Evolutionary conservation across 78 protist species (phyloP).

Genomic region (Dictyostelium capitatum): DNA sequence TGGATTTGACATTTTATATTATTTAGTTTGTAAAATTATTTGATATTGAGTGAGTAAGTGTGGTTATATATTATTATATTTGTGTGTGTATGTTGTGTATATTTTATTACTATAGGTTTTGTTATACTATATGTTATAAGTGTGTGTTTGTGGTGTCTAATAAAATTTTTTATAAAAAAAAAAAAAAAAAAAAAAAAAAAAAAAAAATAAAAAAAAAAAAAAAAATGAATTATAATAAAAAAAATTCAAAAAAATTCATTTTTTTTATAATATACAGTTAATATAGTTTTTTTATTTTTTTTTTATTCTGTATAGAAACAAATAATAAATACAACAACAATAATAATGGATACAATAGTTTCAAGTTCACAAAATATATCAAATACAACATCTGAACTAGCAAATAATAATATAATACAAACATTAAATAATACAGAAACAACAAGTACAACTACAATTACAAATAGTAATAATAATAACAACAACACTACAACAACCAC

Average conservation of each 20-base stretch:
- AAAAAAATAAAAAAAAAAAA: neutral
- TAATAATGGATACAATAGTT: neutral
- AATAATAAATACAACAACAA: neutral
- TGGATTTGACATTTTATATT: slow-evolving; percentile 1
- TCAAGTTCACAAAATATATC: neutral
- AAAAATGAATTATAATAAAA: neutral
- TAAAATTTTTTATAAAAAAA: too few species aligned
- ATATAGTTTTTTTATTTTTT: neutral
- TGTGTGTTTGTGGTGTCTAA: neutral
- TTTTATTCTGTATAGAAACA: neutral
- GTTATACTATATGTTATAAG: too few species aligned
- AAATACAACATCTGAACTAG: neutral
- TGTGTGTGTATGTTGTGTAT: too few species aligned
- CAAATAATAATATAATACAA: neutral
- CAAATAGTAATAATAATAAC: too few species aligned
- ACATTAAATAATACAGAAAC: neutral
- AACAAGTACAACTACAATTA: neutral
- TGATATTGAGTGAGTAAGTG: too few species aligned
- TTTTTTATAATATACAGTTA: too few species aligned
- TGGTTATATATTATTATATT: too few species aligned
- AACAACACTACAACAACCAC: neutral
- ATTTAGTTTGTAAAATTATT: too few species aligned
- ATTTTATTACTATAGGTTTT: too few species aligned
- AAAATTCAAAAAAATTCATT: neutral
- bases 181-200: too few species aligned